Conservation (phyloP, 768 basidiomycete genomes). For the Rhodotorula sphaerocarpa region DNA sequence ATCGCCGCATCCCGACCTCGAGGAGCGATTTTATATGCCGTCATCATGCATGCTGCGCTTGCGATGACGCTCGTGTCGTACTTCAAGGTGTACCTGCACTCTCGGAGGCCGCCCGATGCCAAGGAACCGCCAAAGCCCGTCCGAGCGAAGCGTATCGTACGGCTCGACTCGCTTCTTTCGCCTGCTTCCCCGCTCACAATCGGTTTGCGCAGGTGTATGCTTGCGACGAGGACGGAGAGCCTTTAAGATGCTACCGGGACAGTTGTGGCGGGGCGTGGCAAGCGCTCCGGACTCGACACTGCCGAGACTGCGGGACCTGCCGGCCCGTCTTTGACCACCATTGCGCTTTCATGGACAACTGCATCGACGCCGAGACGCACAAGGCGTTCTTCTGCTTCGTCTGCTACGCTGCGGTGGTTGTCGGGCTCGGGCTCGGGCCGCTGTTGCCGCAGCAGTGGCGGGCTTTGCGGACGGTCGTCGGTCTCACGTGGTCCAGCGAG, state of each 20-base stretch:
- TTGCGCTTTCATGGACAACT: constrained; percentile 28
- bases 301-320: constrained; percentile 18
- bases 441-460: constrained; percentile 9
- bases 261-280: constrained; percentile 11
- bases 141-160: constrained; percentile 1
- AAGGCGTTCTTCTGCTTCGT: constrained; percentile 16
- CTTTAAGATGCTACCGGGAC: constrained; percentile 6
- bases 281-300: constrained; percentile 25
- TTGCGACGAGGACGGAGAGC: constrained; percentile 2
- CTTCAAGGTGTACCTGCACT: constrained; percentile 11
- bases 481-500: constrained; percentile 8
- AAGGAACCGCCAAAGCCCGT: constrained; percentile 2
- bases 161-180: neutral
- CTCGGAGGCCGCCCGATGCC: neutral
- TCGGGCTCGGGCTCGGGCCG: constrained; percentile 22
- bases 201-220: constrained; percentile 14
- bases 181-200: neutral
- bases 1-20: neutral
- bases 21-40: neutral
- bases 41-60: constrained; percentile 10
- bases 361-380: constrained; percentile 9
- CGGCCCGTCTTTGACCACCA: constrained; percentile 23
- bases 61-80: constrained; percentile 3
- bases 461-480: constrained; percentile 5
- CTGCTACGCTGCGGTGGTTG: constrained; percentile 11